Base-by-base conservation (phyloP, 768 basidiomycete species). In the Kwoniella dendrophila region DNA sequence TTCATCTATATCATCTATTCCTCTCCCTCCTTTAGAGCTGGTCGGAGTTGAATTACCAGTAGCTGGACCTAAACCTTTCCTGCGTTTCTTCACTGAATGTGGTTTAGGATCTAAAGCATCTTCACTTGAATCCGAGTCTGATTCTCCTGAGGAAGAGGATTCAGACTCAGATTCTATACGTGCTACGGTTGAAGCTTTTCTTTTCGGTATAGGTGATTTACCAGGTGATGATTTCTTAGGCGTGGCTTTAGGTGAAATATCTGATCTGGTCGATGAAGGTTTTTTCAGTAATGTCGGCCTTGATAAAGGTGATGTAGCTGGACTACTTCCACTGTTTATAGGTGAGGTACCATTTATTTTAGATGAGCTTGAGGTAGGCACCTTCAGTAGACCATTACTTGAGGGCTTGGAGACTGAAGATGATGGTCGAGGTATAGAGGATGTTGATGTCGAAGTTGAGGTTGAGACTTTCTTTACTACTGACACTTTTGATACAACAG, bases 151-250 rank as follows among this genome's bases (percentile, higher is more conserved):
- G 5, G 61, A 63, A 24, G 53, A 54, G 14, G 62, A 66, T 30
- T 68, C 68, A 3, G 68, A 65, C 29, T 69, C 64, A 1, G 63
- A 69, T 55, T 65, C 34, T 43, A 62, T 48, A 44, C 61, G 26
- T 41, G 52, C 54, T 11, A 66, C 33, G 7, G 12, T 22, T 8
- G 57, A 47, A 8, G 52, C 50, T 38, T 65, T 65, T 43, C 54
- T 41, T 41, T 66, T 66, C 16, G 32, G 40, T 4, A n/a, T 34
- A 0, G 62, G 68, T n/a, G 64, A 66, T 30, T 24, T 41, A 16
- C 40, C 51, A 18, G 64, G 18, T 0, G 58, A 47, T 10, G 54
- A 47, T 36, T 50, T 60, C 27, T 1, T 49, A 6, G 11, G 30
- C 1, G 43, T 24, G 30, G 45, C 27, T n/a, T 45, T 38, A 20